Percentiles rank a stretch among this genome's conserved stretches.
Conservation (phyloP, 1,284 basidiomycete genomes). For the Apiotrichum porosum region DNA sequence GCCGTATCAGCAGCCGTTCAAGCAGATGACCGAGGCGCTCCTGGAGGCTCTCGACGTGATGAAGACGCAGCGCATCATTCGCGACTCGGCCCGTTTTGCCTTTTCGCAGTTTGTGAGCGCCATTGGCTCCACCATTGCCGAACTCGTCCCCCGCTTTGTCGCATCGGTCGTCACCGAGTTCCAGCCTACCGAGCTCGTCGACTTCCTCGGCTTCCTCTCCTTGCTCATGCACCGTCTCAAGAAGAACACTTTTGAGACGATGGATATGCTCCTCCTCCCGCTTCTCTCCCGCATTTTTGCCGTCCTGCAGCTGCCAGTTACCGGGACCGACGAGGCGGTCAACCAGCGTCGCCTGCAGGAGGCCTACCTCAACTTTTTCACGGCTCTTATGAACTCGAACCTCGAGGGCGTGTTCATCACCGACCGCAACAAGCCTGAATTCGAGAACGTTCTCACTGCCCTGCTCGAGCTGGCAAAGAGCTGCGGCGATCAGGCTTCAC, state of each 20-base stretch:
- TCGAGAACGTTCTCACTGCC: conserved; percentile 70
- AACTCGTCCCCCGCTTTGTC: conserved; percentile 59
- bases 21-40: conserved; percentile 81
- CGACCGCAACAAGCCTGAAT: conserved; percentile 73
- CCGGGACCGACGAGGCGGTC: conserved; percentile 85
- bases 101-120: conserved; percentile 91
- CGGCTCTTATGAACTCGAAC: conserved; percentile 72
- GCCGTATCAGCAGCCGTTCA: conserved; percentile 73
- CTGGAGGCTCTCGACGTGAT: conserved; percentile 81
- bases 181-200: conserved; percentile 84
- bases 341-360: conserved; percentile 82
- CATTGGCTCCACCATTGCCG: conserved; percentile 64
- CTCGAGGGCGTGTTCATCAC: conserved; percentile 71
- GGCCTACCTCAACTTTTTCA: conserved; percentile 81
- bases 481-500: conserved; percentile 64
- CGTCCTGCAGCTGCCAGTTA: conserved; percentile 73
- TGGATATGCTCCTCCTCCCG: conserved; percentile 86
- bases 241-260: conserved; percentile 56
- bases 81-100: conserved; percentile 91
- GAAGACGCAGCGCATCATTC: conserved; percentile 79
- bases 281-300: conserved; percentile 77
- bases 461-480: conserved; percentile 63
- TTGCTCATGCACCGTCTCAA: conserved; percentile 88
- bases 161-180: conserved; percentile 82
- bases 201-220: conserved; percentile 92